Evolutionary conservation across 176 grass and related monocot genomes (phyloP).

Genomic region (Chrysopogon serrulatus): DNA sequence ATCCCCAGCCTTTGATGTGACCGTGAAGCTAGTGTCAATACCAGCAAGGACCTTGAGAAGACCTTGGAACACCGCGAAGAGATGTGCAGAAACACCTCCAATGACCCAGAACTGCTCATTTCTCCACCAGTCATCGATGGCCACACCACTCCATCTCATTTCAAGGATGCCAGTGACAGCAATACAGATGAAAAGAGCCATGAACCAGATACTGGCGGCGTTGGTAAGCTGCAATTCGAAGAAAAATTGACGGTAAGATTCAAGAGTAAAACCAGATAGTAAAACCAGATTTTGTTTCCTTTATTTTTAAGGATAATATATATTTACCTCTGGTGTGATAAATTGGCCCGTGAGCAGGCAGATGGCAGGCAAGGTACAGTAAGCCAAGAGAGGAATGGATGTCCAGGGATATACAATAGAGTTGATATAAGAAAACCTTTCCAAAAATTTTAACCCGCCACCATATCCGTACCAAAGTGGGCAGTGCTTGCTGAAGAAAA

Average conservation of each 20-base stretch:
- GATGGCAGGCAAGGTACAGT: conserved; percentile 70
- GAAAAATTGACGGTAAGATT: background rate
- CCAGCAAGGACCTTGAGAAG: conserved; percentile 68
- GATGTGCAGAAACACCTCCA: conserved; percentile 63
- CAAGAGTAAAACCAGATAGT: background rate
- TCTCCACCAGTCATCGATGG: conserved; percentile 73
- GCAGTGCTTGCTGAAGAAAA: conserved; percentile 79
- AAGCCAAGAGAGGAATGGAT: conserved; percentile 65
- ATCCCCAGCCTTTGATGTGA: conserved; percentile 63
- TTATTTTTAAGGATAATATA: background rate
- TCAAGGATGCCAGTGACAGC: conserved; percentile 60
- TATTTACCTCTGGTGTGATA: conserved; percentile 66
- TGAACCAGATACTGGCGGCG: conserved; percentile 64
- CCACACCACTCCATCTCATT: conserved; percentile 78
- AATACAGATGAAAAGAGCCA: conserved; percentile 78
- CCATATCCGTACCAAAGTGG: conserved; percentile 80
- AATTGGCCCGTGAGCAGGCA: conserved; percentile 69
- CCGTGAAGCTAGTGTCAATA: conserved; percentile 71
- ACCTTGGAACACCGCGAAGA: conserved; percentile 67
- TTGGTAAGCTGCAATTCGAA: conserved; percentile 53
- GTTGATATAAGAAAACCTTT: conserved; percentile 70
- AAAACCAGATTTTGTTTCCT: background rate
- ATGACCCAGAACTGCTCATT: conserved; percentile 83
- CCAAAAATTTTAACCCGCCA: conserved; percentile 60
- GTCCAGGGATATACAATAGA: conserved; percentile 72